Conservation (phyloP, 1,139 yeast genomes). For the Zygosaccharomyces pseudobailii region DNA sequence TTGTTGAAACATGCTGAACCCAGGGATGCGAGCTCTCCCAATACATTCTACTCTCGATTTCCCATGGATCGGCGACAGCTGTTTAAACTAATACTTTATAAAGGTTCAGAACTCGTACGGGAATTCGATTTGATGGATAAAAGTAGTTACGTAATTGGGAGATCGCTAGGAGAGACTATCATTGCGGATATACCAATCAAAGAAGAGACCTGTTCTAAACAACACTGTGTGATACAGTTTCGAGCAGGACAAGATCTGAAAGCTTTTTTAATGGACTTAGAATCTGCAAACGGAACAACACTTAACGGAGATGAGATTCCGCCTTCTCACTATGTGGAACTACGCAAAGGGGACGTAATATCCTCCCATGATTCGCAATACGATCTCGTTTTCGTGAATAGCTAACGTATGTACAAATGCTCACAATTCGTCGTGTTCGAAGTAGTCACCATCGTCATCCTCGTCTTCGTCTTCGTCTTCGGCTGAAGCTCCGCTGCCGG, state of each 20-base stretch:
- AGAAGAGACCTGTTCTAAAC: slow-evolving; percentile 45
- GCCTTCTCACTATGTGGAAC: slow-evolving; percentile 43
- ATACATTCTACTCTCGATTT: slow-evolving; percentile 22
- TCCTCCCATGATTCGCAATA: slow-evolving; percentile 36
- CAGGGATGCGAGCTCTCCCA: slow-evolving; percentile 38
- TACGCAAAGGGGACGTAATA: slow-evolving; percentile 45
- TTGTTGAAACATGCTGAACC: slow-evolving; percentile 45
- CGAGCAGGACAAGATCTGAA: slow-evolving; percentile 28
- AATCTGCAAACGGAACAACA: slow-evolving; percentile 50
- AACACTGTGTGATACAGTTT: slow-evolving; percentile 56
- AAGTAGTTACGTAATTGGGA: slow-evolving; percentile 42
- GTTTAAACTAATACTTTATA: slow-evolving; percentile 23
- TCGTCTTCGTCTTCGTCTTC: slow-evolving; percentile 59
- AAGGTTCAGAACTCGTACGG: slow-evolving; percentile 13
- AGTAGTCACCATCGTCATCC: slow-evolving; percentile 46
- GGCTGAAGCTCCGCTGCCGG: slow-evolving; percentile 45
- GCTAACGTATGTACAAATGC: slow-evolving; percentile 5
- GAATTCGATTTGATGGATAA: slow-evolving; percentile 33
- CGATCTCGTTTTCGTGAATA: slow-evolving; percentile 20
- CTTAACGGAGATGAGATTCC: slow-evolving; percentile 47
- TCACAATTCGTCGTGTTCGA: slow-evolving; percentile 60
- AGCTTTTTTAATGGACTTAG: slow-evolving; percentile 50
- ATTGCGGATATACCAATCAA: slow-evolving; percentile 43
- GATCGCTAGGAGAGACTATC: slow-evolving; percentile 36
- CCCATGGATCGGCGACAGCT: slow-evolving; percentile 30